Evolutionary conservation across 192 early-diverging fungal species (phyloP).

Genomic region (Cetraspora pellucida): DNA sequence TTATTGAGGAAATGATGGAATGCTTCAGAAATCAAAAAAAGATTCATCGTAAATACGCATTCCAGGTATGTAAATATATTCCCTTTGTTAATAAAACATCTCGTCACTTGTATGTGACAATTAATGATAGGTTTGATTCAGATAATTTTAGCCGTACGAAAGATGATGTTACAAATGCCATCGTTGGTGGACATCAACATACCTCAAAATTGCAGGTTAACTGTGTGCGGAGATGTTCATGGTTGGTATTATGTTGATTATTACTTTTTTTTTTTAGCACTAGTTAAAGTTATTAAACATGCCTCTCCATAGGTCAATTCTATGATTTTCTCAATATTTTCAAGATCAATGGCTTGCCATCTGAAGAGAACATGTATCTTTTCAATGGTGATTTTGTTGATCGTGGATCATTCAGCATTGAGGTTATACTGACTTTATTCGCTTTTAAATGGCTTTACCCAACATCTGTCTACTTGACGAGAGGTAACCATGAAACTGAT

Average conservation of each 20-base stretch:
- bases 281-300: no score
- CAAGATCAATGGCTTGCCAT: constrained; percentile 88
- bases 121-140: constrained; percentile 10
- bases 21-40: constrained; percentile 88
- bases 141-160: constrained; percentile 79
- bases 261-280: not conserved
- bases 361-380: constrained; percentile 79
- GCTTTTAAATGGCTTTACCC: constrained; percentile 92
- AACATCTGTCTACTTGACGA: constrained; percentile 76
- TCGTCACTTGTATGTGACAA: not conserved
- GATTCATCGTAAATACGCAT: constrained; percentile 88
- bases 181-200: constrained; percentile 87
- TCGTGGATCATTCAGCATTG: constrained; percentile 97
- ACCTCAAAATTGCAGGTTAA: constrained; percentile 72
- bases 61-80: constrained; percentile 49
- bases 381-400: constrained; percentile 99
- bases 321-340: constrained; percentile 98
- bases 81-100: not conserved
- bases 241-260: constrained; percentile 43
- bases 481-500: constrained; percentile 98
- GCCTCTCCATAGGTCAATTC: constrained; percentile 71
- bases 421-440: constrained; percentile 90
- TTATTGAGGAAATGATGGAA: constrained; percentile 76
- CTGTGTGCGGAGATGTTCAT: constrained; percentile 98
- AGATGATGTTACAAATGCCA: constrained; percentile 72